Evolutionary conservation across 2,329 filamentous ascomycete genomes (phyloP).

Genomic region (Colletotrichum destructivum): DNA sequence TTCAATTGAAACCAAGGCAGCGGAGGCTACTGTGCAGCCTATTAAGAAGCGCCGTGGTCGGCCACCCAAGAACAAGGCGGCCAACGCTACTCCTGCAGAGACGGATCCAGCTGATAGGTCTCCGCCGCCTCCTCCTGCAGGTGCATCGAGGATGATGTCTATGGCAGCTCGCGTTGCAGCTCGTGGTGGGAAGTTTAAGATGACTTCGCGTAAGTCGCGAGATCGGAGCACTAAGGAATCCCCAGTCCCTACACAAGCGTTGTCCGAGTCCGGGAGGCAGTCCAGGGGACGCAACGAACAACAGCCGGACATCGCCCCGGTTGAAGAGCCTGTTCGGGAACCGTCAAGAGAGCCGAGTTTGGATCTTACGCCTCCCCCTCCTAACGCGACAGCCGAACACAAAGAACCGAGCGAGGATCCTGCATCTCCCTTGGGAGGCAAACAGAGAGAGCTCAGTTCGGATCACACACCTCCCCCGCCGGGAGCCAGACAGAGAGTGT

Average conservation of each 20-base stretch:
- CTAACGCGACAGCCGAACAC: background rate
- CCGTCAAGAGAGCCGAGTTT: constrained; percentile 15
- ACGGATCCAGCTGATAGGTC: constrained; percentile 25
- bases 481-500: background rate
- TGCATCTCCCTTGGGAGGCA: constrained; percentile 3
- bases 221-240: constrained; percentile 22
- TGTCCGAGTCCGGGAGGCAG: constrained; percentile 7
- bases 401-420: constrained; percentile 22
- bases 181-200: constrained; percentile 68
- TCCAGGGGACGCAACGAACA: background rate
- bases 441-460: constrained; percentile 10
- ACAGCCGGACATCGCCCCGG: background rate
- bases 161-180: constrained; percentile 72
- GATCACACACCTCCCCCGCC: constrained; percentile 30
- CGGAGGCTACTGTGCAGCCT: constrained; percentile 2
- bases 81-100: background rate
- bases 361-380: constrained; percentile 28
- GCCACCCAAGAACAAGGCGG: constrained; percentile 34
- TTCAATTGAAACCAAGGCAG: constrained; percentile 39
- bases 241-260: constrained; percentile 10
- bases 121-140: constrained; percentile 29
- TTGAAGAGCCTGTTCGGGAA: background rate
- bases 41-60: constrained; percentile 36
- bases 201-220: constrained; percentile 54
- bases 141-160: constrained; percentile 59